A percentile compares a stretch with the other conserved stretches of the same genome.
Evolutionary conservation across 2,329 filamentous ascomycete species (phyloP).

Genomic region (Scedosporium dehoogii): DNA sequence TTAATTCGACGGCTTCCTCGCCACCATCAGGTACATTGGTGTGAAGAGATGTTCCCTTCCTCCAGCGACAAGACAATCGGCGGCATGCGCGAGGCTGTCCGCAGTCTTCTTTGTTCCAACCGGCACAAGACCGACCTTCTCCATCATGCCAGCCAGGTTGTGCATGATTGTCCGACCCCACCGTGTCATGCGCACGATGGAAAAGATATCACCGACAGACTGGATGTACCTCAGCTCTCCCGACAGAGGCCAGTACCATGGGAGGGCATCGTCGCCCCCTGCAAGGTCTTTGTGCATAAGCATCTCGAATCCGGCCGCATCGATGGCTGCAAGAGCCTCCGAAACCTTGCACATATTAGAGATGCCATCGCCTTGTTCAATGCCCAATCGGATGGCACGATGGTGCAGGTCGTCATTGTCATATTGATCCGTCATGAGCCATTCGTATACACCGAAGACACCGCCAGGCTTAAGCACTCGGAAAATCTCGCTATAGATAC

Average conservation of each 20-base stretch:
- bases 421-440: constrained; percentile 96
- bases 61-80: constrained; percentile 78
- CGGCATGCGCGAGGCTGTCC: constrained; percentile 72
- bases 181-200: constrained; percentile 82
- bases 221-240: constrained; percentile 79
- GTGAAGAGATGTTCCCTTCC: constrained; percentile 89
- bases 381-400: constrained; percentile 82
- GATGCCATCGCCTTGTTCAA: constrained; percentile 93
- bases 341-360: constrained; percentile 90
- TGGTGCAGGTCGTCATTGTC: constrained; percentile 81
- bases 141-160: constrained; percentile 64
- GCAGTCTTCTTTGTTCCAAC: constrained; percentile 89
- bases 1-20: constrained; percentile 58
- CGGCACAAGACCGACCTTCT: constrained; percentile 66
- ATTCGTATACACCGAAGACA: constrained; percentile 95
- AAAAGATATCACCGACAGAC: constrained; percentile 69
- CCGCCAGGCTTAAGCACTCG: constrained; percentile 93
- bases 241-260: constrained; percentile 91
- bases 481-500: constrained; percentile 91
- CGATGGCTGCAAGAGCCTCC: constrained; percentile 73
- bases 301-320: constrained; percentile 77
- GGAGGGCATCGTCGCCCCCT: constrained; percentile 60
- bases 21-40: constrained; percentile 97
- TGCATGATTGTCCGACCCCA: constrained; percentile 68
- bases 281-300: constrained; percentile 81